Evolutionary conservation across 192 early-diverging fungal species (phyloP).

Genomic region (Mortierella claussenii): DNA sequence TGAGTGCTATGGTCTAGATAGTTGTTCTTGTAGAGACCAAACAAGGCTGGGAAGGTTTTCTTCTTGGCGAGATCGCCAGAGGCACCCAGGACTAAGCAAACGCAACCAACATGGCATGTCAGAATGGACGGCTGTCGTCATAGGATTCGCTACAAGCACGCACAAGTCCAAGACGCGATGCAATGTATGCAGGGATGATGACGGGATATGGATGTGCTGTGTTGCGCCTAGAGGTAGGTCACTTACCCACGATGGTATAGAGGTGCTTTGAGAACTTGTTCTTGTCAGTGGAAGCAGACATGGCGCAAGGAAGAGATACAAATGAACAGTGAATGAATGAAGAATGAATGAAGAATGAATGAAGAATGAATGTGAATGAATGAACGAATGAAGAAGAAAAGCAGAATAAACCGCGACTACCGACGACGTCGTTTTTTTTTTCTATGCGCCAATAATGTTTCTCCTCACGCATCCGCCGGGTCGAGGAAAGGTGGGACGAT

Average conservation of each 20-base stretch:
- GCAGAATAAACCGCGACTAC: no score
- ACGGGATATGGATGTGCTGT: no score
- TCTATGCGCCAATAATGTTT: no score
- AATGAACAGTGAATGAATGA: background rate
- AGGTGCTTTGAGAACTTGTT: constrained; percentile 26
- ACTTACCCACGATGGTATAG: constrained; percentile 46
- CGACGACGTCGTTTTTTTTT: no score
- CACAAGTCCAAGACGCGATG: no score
- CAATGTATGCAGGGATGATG: background rate
- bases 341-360: constrained; percentile 1
- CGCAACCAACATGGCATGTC: no score
- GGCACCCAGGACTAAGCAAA: constrained; percentile 87
- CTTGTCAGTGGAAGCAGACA: constrained; percentile 13
- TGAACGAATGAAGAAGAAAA: constrained; percentile 1
- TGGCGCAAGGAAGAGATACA: constrained; percentile 7
- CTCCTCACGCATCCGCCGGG: no score
- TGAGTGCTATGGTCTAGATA: constrained; percentile 78
- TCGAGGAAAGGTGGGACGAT: no score
- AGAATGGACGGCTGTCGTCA: no score
- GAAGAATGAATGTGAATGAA: constrained; percentile 6
- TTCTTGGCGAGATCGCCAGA: constrained; percentile 98
- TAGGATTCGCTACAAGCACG: no score
- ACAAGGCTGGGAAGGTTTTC: constrained; percentile 97
- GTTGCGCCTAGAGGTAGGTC: no score
- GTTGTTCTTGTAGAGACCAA: constrained; percentile 88